Conservation (phyloP, 2,329 filamentous ascomycete species). For the Tolypocladium capitatum region DNA sequence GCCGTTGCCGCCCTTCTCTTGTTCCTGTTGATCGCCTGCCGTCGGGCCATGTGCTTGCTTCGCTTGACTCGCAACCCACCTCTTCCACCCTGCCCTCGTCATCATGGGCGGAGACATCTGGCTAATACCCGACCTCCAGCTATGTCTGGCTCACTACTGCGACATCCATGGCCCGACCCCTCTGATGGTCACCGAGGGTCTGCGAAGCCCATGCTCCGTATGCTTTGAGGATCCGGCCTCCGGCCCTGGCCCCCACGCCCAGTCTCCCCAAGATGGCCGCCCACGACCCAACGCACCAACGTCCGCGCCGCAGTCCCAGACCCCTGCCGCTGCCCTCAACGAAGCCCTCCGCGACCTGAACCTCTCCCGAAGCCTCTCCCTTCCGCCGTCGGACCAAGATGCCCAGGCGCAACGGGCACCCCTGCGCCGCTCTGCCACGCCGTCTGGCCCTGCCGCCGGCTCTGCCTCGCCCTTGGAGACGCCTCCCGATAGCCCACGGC, state of each 20-base stretch:
- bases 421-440: slow-evolving; percentile 24
- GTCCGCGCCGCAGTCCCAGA: slow-evolving; percentile 17
- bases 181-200: slow-evolving; percentile 55
- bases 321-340: slow-evolving; percentile 25
- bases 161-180: slow-evolving; percentile 57
- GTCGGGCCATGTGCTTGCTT: background rate
- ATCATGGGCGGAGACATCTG: slow-evolving; percentile 15
- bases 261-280: slow-evolving; percentile 16
- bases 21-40: background rate
- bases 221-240: slow-evolving; percentile 34
- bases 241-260: slow-evolving; percentile 1
- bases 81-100: background rate
- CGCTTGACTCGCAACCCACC: background rate
- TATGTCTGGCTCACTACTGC: slow-evolving; percentile 59
- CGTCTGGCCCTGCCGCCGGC: slow-evolving; percentile 9
- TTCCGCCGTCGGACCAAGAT: slow-evolving; percentile 31
- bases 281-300: slow-evolving; percentile 27
- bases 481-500: slow-evolving; percentile 42
- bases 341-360: slow-evolving; percentile 36
- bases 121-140: slow-evolving; percentile 34
- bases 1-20: background rate
- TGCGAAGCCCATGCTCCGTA: slow-evolving; percentile 45
- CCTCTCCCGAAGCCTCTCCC: slow-evolving; percentile 29
- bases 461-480: slow-evolving; percentile 37
- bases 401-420: slow-evolving; percentile 28